Evolutionary conservation across 2,329 filamentous ascomycete species (phyloP).

Genomic region (Colletotrichum sp.): DNA sequence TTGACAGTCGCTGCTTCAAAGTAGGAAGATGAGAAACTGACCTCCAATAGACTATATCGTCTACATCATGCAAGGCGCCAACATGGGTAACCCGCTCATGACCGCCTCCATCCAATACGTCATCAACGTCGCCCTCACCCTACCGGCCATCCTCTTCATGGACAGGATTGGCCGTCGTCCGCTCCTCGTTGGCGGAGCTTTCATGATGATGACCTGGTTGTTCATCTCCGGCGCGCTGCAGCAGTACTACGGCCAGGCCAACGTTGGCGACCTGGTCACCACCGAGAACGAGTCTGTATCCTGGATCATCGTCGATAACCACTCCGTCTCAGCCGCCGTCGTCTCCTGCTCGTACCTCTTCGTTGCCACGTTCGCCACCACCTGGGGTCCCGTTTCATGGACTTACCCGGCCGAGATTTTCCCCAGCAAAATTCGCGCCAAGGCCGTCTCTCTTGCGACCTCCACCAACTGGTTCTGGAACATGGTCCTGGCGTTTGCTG

Average conservation of each 20-base stretch:
- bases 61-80: conserved; percentile 64
- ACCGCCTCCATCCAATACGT: conserved; percentile 68
- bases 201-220: conserved; percentile 65
- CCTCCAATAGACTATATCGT: conserved; percentile 55
- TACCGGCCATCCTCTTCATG: conserved; percentile 65
- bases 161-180: conserved; percentile 64
- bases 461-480: conserved; percentile 49
- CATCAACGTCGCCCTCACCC: conserved; percentile 65
- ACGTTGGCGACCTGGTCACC: conserved; percentile 40
- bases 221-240: conserved; percentile 68
- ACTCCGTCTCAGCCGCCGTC: conserved; percentile 63
- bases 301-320: conserved; percentile 60
- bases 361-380: conserved; percentile 53
- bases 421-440: conserved; percentile 45
- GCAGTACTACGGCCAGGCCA: conserved; percentile 60
- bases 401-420: conserved; percentile 54
- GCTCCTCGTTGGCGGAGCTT: conserved; percentile 58
- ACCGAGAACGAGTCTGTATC: conserved; percentile 52
- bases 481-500: conserved; percentile 59
- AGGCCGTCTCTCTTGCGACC: conserved; percentile 48
- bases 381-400: conserved; percentile 51
- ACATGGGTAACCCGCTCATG: conserved; percentile 61
- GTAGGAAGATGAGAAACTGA: not conserved
- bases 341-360: conserved; percentile 72
- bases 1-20: not conserved